A percentile compares a stretch with the other conserved stretches of the same genome.
Conservation (phyloP, 306 rosid genomes). For the Carpinus viminea region DNA sequence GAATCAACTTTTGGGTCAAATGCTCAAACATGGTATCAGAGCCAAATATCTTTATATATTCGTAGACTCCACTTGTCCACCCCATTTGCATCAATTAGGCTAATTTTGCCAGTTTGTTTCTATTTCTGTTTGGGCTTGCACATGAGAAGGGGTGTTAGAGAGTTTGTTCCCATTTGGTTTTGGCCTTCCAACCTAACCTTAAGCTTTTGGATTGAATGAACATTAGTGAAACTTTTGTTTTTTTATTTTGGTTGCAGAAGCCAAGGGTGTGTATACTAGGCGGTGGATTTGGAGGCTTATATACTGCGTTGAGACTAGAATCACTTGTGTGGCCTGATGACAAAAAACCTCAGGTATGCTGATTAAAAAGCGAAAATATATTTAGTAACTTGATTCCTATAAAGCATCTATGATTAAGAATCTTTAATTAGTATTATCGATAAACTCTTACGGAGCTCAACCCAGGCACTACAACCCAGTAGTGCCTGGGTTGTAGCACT, state of each 20-base stretch:
- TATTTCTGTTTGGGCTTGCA: neutral
- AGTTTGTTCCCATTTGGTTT: neutral
- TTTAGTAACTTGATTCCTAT: neutral
- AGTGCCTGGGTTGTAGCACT: no score
- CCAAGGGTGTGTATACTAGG: constrained; percentile 92
- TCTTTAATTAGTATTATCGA: no score
- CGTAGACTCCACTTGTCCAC: neutral
- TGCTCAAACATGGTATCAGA: neutral
- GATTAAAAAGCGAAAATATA: neutral
- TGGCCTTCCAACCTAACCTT: neutral
- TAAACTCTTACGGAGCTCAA: no score
- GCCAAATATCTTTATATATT: neutral
- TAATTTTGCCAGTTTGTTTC: neutral
- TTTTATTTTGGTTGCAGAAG: constrained; percentile 43
- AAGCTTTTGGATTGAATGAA: neutral
- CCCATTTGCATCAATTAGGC: neutral
- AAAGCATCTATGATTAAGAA: no score
- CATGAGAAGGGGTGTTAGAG: neutral
- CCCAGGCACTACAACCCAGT: no score
- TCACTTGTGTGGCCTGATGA: constrained; percentile 84
- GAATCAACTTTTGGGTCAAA: neutral
- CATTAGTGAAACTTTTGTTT: neutral
- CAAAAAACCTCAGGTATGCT: constrained; percentile 74
- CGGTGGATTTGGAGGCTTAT: constrained; percentile 97
- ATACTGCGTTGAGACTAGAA: constrained; percentile 90